Percentiles rank a stretch among this genome's conserved stretches.
Evolutionary conservation across 805 yeast species (phyloP).

Genomic region (Citeromyces nyonsensis): DNA sequence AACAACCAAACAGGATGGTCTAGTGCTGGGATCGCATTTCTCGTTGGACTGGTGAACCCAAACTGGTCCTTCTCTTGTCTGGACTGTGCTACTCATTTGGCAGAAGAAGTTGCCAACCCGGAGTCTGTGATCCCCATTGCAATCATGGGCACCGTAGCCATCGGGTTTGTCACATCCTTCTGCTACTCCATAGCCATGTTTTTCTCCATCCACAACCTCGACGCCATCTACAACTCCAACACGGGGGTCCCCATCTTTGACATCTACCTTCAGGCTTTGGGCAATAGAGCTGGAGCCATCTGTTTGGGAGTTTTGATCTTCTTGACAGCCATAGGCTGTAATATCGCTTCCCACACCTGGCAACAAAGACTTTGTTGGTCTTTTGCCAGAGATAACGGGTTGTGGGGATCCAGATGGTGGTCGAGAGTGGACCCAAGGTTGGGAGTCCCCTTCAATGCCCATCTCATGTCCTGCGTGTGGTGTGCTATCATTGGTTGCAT

Average conservation of each 20-base stretch:
- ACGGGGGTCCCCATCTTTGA: constrained; percentile 54
- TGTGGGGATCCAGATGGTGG: constrained; percentile 38
- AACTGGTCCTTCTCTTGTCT: constrained; percentile 57
- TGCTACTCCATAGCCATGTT: constrained; percentile 39
- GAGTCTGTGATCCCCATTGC: constrained; percentile 45
- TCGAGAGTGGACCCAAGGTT: constrained; percentile 26
- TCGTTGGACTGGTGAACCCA: constrained; percentile 55
- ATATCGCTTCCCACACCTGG: constrained; percentile 54
- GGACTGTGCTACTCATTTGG: constrained; percentile 60
- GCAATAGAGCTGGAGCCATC: constrained; percentile 36
- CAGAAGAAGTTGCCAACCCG: constrained; percentile 49
- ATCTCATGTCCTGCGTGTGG: constrained; percentile 34
- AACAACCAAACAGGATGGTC: constrained; percentile 47
- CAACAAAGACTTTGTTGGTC: constrained; percentile 57
- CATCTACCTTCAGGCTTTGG: constrained; percentile 42
- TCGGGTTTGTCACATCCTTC: constrained; percentile 50
- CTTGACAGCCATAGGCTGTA: constrained; percentile 40
- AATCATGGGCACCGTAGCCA: constrained; percentile 44
- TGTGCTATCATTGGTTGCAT: constrained; percentile 42
- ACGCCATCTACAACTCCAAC: constrained; percentile 25
- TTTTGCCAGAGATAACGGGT: constrained; percentile 49
- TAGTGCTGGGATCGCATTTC: constrained; percentile 41
- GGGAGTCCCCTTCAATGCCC: constrained; percentile 49
- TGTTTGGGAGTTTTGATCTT: constrained; percentile 31
- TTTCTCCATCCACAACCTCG: constrained; percentile 38